Conservation (phyloP, 192 early-diverging fungal species). For the Entomortierella lignicola region DNA sequence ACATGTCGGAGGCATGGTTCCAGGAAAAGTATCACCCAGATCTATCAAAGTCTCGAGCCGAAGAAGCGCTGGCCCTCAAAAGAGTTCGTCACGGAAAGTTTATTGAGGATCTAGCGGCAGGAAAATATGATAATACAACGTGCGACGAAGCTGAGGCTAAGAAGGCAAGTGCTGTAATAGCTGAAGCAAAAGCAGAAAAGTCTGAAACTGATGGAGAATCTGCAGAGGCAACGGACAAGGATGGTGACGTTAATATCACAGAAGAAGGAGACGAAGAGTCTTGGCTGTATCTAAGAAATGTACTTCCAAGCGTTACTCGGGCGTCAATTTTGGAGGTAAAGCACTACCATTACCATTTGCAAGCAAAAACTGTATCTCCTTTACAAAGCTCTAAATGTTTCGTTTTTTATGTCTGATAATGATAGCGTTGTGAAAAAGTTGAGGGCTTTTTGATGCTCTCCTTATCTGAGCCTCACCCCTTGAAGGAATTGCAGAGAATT, state of each 20-base stretch:
- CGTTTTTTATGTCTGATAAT: background rate
- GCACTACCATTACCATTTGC: background rate
- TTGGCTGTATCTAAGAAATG: conserved; percentile 34
- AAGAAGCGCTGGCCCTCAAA: conserved; percentile 67
- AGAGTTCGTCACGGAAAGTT: conserved; percentile 68
- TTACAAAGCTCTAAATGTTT: background rate
- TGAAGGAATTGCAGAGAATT: conserved; percentile 87
- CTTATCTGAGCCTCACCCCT: conserved; percentile 86
- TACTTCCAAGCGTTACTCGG: conserved; percentile 40
- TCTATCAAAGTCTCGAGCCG: conserved; percentile 63
- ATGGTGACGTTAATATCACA: conserved; percentile 23
- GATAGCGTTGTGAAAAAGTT: conserved; percentile 72
- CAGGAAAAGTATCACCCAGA: conserved; percentile 91
- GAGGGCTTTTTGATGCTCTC: conserved; percentile 87
- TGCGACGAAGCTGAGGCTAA: conserved; percentile 53
- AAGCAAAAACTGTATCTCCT: background rate
- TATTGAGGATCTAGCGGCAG: conserved; percentile 71
- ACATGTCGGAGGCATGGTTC: conserved; percentile 93
- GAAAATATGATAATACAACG: conserved; percentile 70
- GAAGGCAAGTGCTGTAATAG: conserved; percentile 19
- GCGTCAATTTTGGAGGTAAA: conserved; percentile 41
- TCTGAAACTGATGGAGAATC: conserved; percentile 18
- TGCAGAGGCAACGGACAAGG: conserved; percentile 13
- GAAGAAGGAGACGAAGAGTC: background rate
- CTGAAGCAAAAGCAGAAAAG: conserved; percentile 20